A percentile compares a stretch with the other conserved stretches of the same genome.
phyloP scores from a whole-genome alignment of 208 protist genomes.

The Trypanosomatidae sp. region DNA sequence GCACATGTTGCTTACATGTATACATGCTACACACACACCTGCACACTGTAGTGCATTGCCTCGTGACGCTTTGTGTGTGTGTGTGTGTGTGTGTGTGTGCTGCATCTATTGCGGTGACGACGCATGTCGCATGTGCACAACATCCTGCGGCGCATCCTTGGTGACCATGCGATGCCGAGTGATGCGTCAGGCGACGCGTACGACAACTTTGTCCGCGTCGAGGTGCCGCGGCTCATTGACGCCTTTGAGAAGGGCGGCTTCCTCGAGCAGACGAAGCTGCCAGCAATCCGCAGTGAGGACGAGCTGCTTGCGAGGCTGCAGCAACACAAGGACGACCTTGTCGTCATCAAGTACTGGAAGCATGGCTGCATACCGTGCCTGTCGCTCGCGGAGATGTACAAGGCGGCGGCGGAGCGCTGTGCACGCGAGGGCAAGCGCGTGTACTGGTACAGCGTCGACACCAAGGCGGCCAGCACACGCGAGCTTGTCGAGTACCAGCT shows the following conservation, averaged over 20 bases:
- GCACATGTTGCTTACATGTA: too few relatives aligned
- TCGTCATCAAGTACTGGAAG: constrained; percentile 91
- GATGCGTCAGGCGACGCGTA: constrained; percentile 63
- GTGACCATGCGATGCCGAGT: constrained; percentile 57
- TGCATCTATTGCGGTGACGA: background rate
- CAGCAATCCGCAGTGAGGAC: constrained; percentile 69
- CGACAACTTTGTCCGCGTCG: constrained; percentile 75
- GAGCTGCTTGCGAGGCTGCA: constrained; percentile 76
- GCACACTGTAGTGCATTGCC: background rate
- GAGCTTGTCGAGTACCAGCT: constrained; percentile 80
- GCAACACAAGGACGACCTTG: constrained; percentile 78
- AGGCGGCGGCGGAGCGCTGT: constrained; percentile 48
- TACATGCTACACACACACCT: background rate
- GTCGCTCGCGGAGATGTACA: constrained; percentile 87
- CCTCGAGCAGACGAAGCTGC: constrained; percentile 77
- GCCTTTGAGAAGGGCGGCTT: constrained; percentile 86
- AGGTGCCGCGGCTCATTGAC: constrained; percentile 75
- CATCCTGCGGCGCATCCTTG: constrained; percentile 84
- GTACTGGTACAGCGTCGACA: constrained; percentile 85
- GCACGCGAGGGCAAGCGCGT: constrained; percentile 35
- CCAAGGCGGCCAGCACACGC: constrained; percentile 38
- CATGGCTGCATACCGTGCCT: constrained; percentile 87
- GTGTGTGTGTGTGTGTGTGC: background rate
- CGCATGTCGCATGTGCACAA: constrained; percentile 60
- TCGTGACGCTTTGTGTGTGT: too few relatives aligned